Evolutionary conservation across 352 stramenopile genomes (phyloP).

Genomic region (Globisporangium lucens): DNA sequence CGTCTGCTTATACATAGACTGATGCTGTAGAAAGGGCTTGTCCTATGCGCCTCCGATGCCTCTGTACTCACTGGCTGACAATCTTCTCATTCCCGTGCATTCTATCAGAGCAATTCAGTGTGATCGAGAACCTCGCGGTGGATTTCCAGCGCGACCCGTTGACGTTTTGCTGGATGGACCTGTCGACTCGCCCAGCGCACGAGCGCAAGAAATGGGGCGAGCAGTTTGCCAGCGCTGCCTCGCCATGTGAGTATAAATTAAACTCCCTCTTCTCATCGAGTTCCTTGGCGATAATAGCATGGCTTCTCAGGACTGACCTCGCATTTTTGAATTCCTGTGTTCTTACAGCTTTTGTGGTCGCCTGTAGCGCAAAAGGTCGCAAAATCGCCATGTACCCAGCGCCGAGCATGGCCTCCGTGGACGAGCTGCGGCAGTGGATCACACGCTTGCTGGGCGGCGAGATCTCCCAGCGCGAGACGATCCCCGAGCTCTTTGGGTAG

Average conservation of each 20-base stretch:
- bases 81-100: not conserved
- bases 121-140: conserved; percentile 58
- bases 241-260: conserved; percentile 28
- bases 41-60: too few relatives aligned
- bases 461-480: conserved; percentile 40
- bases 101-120: conserved; percentile 61
- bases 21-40: too few relatives aligned
- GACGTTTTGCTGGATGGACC: conserved; percentile 76
- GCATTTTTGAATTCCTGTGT: not conserved
- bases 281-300: not conserved
- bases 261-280: not conserved
- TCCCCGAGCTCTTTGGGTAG: conserved; percentile 36
- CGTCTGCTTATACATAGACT: not conserved
- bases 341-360: conserved; percentile 53
- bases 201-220: conserved; percentile 42
- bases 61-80: not conserved
- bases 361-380: conserved; percentile 54
- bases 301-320: not conserved
- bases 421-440: conserved; percentile 60
- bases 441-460: conserved; percentile 58
- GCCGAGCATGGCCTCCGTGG: conserved; percentile 18
- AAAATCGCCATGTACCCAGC: conserved; percentile 49
- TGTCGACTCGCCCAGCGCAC: conserved; percentile 24
- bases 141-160: conserved; percentile 74
- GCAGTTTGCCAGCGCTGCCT: conserved; percentile 31